Base-by-base conservation (phyloP, 345 rosid species). In the Toxicodendron radicans region DNA sequence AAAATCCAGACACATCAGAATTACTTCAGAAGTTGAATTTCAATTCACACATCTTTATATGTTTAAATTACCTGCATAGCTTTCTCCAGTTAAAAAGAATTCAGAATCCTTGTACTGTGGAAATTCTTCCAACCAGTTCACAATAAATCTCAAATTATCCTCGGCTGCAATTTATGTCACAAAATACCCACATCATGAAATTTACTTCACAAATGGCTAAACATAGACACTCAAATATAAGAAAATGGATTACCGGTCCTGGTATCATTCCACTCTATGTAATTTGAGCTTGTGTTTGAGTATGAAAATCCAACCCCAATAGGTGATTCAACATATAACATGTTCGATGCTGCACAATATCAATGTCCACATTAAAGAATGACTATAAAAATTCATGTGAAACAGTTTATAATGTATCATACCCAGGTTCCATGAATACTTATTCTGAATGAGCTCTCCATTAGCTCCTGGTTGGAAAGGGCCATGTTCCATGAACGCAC, bases 371-470 rank as follows among this genome's bases (percentile, higher is more conserved):
- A 3, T 35, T 35, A 35, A 6, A 35, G 7, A 6, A 35, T 3
- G 7, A 35, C 38, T 35, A 35, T 35, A 35, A 3, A 27, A 35
- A 3, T 35, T 3, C 2, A 35, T 35, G 6, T 35, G 38, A n/a
- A 35, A 67, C 5, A 56, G 7, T 23, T 23, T 8, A 8, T 66
- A 24, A 5, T 5, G 2, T 4, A 32, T 10, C 27, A 43, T 68
- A 79, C 84, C 78, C 52, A 60, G 54, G 69, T 82, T 83, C 83
- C 83, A 83, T 2, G 87, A 85, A 73, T 75, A 75, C 48, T 73
- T 52, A 56, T 83, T 83, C 73, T 65, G 70, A 63, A 64, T 38
- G 32, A 83, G 83, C 20, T 56, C 18, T 56, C 84, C 85, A 63
- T 76, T 71, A 43, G 71, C 57, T 24, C 70, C 78, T 2, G 79